Evolutionary conservation across 139 green algal species (phyloP), one percentile per base, ranked within the genome.

Genomic region (Coelastrella sp.): DNA sequence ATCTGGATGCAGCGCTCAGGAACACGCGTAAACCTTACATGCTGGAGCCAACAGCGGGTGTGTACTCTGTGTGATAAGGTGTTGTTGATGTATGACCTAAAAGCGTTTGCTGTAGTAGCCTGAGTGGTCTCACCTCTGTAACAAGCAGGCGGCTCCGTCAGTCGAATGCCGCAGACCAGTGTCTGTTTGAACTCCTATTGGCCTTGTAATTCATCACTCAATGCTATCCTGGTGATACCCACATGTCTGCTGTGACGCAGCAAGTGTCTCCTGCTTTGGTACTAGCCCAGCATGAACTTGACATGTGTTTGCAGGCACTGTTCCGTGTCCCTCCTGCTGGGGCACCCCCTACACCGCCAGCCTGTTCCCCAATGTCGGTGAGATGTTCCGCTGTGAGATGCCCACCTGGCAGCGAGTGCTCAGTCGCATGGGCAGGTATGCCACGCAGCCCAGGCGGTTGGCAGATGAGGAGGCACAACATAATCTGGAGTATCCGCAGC

Each of bases 1-100:
- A 96, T 88, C 85, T 96, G 68, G 92, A 95, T 54, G 94, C 94
- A 2, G 94, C 92, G 4, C 85, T 92, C 19, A 83, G 87, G 76
- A 89, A 93, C 79, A 73, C 77, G 73, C 92, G 90, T 78, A 96
- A 96, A 86, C 94, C 94, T 0, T 73, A 90, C 86, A 83, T 81
- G 73, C 92, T 96, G 47, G 58, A 57, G 16, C 82, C 92, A 47
- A 93, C 92, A 5, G 92, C 93, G 81, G 93, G 93, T 93, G 68
- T 68, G 61, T 7, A 10, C n/a, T n/a, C n/a, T n/a, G 10, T 68
- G 61, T 68, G 61, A 68, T 68, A 68, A n/a, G n/a, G n/a, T n/a
- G n/a, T n/a, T n/a, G n/a, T n/a, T n/a, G n/a, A n/a, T n/a, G n/a
- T n/a, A n/a, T n/a, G n/a, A n/a, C n/a, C n/a, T n/a, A n/a, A n/a